phyloP scores from a whole-genome alignment of 371 early-diverging fungal genomes.

The Rhizopus delemar region DNA sequence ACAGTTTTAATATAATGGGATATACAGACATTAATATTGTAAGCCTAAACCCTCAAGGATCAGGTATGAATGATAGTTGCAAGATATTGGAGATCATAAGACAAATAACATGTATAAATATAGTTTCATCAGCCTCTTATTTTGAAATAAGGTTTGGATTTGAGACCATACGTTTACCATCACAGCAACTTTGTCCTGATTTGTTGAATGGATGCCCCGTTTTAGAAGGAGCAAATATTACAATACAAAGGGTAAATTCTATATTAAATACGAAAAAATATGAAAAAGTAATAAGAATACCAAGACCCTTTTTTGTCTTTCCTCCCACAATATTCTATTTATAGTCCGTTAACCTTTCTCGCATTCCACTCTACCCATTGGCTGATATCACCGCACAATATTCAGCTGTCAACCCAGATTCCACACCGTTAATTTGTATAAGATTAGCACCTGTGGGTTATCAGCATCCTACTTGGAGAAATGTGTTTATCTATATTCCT shows the following conservation, averaged over 20 bases:
- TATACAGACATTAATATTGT: constrained; percentile 15
- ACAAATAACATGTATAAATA: neutral
- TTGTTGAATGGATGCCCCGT: constrained; percentile 15
- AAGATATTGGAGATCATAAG: neutral
- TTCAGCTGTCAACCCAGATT: constrained; percentile 31
- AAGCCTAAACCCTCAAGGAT: constrained; percentile 22
- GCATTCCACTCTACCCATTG: constrained; percentile 30
- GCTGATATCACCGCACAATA: constrained; percentile 43
- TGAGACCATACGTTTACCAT: constrained; percentile 14
- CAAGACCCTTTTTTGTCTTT: neutral
- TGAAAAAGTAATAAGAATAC: neutral
- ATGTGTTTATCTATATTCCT: constrained; percentile 45
- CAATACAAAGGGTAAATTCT: constrained; percentile 16
- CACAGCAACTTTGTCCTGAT: constrained; percentile 24
- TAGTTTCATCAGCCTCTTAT: constrained; percentile 26
- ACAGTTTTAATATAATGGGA: constrained; percentile 18
- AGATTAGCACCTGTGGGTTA: constrained; percentile 52
- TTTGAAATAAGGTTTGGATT: constrained; percentile 28
- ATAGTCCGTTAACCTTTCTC: constrained; percentile 24
- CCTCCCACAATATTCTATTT: constrained; percentile 7
- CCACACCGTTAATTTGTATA: constrained; percentile 40
- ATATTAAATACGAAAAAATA: neutral
- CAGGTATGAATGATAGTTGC: constrained; percentile 14
- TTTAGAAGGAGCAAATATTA: constrained; percentile 2
- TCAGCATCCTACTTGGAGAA: constrained; percentile 43